phyloP scores from a whole-genome alignment of 177 flowering plant species.

The Vitis hybrid region DNA sequence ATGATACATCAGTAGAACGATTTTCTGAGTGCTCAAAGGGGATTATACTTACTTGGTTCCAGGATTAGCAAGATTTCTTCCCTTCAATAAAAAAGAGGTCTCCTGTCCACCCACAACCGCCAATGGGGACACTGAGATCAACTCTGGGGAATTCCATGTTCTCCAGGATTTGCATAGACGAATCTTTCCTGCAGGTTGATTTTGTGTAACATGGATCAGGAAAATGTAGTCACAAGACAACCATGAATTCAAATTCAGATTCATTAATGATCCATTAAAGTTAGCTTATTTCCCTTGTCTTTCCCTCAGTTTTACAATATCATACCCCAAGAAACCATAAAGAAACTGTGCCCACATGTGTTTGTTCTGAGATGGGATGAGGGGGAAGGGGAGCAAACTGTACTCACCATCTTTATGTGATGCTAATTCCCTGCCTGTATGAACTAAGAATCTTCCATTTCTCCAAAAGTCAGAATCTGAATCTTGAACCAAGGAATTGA shows the following conservation, averaged over 20 bases:
- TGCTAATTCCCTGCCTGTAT: constrained; percentile 59
- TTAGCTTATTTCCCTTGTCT: too few relatives aligned
- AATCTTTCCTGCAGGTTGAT: constrained; percentile 57
- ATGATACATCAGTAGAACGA: too few relatives aligned
- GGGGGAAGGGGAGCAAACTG: background rate
- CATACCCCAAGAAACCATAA: too few relatives aligned
- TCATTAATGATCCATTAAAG: background rate
- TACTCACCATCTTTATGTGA: constrained; percentile 73
- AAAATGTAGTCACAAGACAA: background rate
- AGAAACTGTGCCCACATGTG: too few relatives aligned
- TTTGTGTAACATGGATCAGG: constrained; percentile 3
- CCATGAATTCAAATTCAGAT: background rate
- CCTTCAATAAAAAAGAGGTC: constrained; percentile 59
- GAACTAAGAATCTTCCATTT: constrained; percentile 72
- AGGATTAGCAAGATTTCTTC: constrained; percentile 57
- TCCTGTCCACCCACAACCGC: constrained; percentile 79
- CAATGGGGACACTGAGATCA: constrained; percentile 72
- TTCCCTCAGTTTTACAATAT: too few relatives aligned
- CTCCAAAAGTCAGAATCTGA: constrained; percentile 70
- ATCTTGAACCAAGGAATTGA: constrained; percentile 47
- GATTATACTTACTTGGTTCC: constrained; percentile 66
- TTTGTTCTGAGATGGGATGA: too few relatives aligned
- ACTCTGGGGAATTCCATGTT: constrained; percentile 68
- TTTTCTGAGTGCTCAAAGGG: background rate
- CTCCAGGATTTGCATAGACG: constrained; percentile 71